These are phyloP conservation scores for Talinum fruticosum DNA, from an alignment of 148 eudicot species.

Conservation along the genomic window DNA sequence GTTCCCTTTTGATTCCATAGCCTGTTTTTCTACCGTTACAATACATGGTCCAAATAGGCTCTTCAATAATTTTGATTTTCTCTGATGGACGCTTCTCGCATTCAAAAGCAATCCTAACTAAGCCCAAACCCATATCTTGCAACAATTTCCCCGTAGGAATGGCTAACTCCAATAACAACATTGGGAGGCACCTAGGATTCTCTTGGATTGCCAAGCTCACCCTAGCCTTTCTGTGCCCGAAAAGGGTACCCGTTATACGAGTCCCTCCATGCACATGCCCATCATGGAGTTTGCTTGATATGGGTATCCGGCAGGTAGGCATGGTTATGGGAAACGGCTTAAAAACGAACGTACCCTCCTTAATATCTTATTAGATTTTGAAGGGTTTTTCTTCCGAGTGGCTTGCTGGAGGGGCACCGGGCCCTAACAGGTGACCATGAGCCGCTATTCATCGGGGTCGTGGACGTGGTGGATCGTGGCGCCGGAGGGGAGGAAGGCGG, in stretches of 20 bases:
- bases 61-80: slow-evolving; percentile 42
- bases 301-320: no score
- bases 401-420: no score
- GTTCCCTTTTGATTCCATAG: slow-evolving; percentile 59
- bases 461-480: no score
- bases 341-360: no score
- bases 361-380: no score
- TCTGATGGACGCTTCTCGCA: slow-evolving; percentile 49
- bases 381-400: no score
- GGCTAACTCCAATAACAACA: slow-evolving; percentile 58
- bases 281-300: no score
- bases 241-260: slow-evolving; percentile 53
- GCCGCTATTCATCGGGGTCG: no score
- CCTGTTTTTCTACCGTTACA: slow-evolving; percentile 74
- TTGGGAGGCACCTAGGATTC: slow-evolving; percentile 49
- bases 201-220: slow-evolving; percentile 68
- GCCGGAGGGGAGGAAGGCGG: no score
- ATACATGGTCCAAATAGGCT: slow-evolving; percentile 67
- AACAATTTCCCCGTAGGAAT: slow-evolving; percentile 55
- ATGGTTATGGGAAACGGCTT: no score
- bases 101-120: slow-evolving; percentile 72
- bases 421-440: no score
- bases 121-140: slow-evolving; percentile 56
- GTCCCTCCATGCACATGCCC: slow-evolving; percentile 3
- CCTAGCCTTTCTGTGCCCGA: slow-evolving; percentile 65